Base-by-base conservation (phyloP, 2,329 filamentous ascomycete genomes). In the Apiospora kogelbergensis region DNA sequence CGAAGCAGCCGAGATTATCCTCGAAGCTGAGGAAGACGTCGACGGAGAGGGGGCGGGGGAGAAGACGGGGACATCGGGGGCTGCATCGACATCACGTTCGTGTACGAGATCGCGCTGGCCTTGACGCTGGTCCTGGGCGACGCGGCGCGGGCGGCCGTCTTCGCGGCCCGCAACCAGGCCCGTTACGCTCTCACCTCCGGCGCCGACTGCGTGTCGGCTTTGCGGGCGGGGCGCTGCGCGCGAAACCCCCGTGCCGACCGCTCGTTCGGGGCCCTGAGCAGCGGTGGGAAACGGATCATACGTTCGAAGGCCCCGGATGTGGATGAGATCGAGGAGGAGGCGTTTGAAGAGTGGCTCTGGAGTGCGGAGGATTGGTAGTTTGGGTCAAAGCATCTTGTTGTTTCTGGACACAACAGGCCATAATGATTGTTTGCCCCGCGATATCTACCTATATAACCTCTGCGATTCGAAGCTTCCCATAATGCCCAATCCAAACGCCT, bases 311-410 rank as follows among this genome's bases (percentile, higher is more conserved):
- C 17, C 20, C 65, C 65, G 3, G 26, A 60, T 9, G 53, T 37
- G 53, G 30, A 10, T 24, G 65, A 44, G 63, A 24, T 65, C 10
- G 37, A 40, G 37, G 44, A 53, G 30, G 42, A 48, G 13, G 65
- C 44, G 26, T 66, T 66, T n/a, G 65, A 66, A 30, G 65, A 66
- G 7, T 66, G 65, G 65, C 65, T 66, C 22, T 66, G 65, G 65
- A 53, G 44, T 17, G 7, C 20, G 2, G n/a, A 53, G 44, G 65
- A 66, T 22, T 66, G 65, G 65, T 6, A 44, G 6, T 2, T n/a
- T 17, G 26, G 26, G 15, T n/a, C n/a, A n/a, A n/a, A n/a, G n/a
- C n/a, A n/a, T n/a, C n/a, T n/a, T n/a, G n/a, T n/a, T n/a, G n/a
- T n/a, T n/a, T n/a, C n/a, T n/a, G n/a, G n/a, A n/a, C n/a, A n/a